Evolutionary conservation across 306 rosid species (phyloP).

Genomic region (Clitoria ternatea): DNA sequence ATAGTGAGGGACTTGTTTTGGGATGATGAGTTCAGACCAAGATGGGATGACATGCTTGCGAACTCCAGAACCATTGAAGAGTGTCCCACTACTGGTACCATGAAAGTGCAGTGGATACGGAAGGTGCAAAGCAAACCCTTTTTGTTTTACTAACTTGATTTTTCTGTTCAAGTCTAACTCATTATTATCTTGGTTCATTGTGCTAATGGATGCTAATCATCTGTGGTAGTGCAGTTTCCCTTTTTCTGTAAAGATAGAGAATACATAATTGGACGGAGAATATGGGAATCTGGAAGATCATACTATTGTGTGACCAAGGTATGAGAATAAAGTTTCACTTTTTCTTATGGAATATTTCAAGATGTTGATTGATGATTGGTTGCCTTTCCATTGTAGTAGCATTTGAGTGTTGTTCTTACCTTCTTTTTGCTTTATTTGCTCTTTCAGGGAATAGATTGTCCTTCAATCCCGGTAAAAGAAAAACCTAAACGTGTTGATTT

Average conservation of each 20-base stretch:
- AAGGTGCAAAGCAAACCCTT: conserved; percentile 41
- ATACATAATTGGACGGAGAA: conserved; percentile 60
- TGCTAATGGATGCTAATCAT: conserved; percentile 30
- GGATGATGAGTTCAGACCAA: conserved; percentile 55
- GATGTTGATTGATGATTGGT: not conserved
- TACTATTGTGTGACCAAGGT: conserved; percentile 74
- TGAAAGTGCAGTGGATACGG: conserved; percentile 56
- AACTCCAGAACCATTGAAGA: conserved; percentile 44
- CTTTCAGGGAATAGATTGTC: conserved; percentile 48
- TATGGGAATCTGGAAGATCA: conserved; percentile 59
- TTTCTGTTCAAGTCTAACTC: not conserved
- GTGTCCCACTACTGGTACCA: conserved; percentile 57
- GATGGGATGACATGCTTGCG: conserved; percentile 56
- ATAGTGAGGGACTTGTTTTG: conserved; percentile 56
- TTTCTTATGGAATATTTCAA: not conserved
- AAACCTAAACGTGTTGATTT: conserved; percentile 55
- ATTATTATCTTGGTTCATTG: not conserved
- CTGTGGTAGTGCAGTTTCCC: conserved; percentile 50
- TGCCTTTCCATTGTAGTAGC: not conserved
- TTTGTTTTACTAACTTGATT: not conserved
- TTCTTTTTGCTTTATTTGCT: not conserved
- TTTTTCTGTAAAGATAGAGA: conserved; percentile 72
- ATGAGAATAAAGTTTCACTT: not conserved
- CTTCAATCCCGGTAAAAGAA: conserved; percentile 44
- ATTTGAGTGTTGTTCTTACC: not conserved